Base-by-base conservation (phyloP, 495 filamentous ascomycete species). In the Cercophora scortea region DNA sequence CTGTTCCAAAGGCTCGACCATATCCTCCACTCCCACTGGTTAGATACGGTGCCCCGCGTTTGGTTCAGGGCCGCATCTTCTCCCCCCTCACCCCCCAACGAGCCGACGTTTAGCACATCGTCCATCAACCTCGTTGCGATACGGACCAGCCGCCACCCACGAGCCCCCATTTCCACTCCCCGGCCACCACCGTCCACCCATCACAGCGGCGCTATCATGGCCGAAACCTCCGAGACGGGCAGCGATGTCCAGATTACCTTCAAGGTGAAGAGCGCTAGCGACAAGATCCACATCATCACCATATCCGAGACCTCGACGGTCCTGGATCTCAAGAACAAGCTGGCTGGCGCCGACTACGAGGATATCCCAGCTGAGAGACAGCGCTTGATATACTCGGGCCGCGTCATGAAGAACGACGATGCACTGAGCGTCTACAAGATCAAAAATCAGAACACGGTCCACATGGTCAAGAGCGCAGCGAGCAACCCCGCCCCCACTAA, bases 381-480 rank as follows among this genome's bases (percentile, higher is more conserved):
- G 68, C 89, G 94, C 42, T 76, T 99, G 57, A 99, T 99, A 68
- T 97, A 97, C 71, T 96, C 92, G 7, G 94, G 94, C 32, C 84
- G 91, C 53, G 91, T 99, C 17, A 79, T 99, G 70, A 99, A 96
- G 72, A 89, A 99, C 63, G 81, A 82, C 40, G 90, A 97, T 55
- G 86, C 86, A 0, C 69, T 99, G 42, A 82, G 75, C 49, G 79
- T 82, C 19, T 95, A 94, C 72, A 99, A 96, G 72, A 89, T 99
- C 68, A 95, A 96, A 71, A 80, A 88, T 51, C 86, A 88, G n/a
- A 89, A 96, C 63, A 96, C 93, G 8, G 82, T 97, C 53, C 94
- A 99, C 68, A 77, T 99, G 61, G 94, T 99, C 50, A 95, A 94
- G 69, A 89, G 89, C 59, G 94, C 94, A 33, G 86, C 85, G 19